A percentile compares a stretch with the other conserved stretches of the same genome.
Conservation (phyloP, 2,329 filamentous ascomycete species). For the Lasiodiplodia theobromae region DNA sequence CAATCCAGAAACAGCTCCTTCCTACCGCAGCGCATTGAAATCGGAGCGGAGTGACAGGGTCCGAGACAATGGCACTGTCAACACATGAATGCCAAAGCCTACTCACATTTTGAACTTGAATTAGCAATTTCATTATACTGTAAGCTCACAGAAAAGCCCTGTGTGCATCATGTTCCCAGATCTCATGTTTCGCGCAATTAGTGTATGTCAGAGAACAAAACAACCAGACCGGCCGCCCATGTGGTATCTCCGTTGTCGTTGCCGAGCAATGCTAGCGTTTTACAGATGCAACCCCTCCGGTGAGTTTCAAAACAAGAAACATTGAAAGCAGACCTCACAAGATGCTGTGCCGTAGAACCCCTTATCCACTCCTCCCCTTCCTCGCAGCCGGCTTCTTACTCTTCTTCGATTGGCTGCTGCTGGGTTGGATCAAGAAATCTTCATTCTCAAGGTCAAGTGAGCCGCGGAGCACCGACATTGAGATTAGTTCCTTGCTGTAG, state of each 20-base stretch:
- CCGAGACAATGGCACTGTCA: too few species aligned
- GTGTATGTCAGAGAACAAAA: neutral
- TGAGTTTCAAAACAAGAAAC: neutral
- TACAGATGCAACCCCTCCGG: neutral
- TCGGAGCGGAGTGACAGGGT: too few species aligned
- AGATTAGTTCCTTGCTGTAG: conserved; percentile 54
- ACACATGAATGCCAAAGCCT: too few species aligned
- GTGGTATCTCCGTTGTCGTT: neutral
- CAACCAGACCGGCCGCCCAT: neutral
- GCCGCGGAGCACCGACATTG: conserved; percentile 53
- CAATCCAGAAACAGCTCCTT: too few species aligned
- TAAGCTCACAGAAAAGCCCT: too few species aligned
- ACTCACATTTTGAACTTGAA: too few species aligned
- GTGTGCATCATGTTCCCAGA: too few species aligned
- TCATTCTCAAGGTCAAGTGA: conserved; percentile 47
- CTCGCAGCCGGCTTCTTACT: neutral
- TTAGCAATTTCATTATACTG: too few species aligned
- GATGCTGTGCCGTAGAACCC: neutral
- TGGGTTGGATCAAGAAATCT: conserved; percentile 43
- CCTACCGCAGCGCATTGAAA: too few species aligned
- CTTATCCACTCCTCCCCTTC: conserved; percentile 3
- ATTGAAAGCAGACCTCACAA: neutral
- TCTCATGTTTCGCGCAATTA: too few species aligned
- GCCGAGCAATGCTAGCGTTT: neutral
- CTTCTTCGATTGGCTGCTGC: conserved; percentile 29